Evolutionary conservation across 2,329 filamentous ascomycete genomes (phyloP).

Genomic region (Aspergillus puulaauensis): DNA sequence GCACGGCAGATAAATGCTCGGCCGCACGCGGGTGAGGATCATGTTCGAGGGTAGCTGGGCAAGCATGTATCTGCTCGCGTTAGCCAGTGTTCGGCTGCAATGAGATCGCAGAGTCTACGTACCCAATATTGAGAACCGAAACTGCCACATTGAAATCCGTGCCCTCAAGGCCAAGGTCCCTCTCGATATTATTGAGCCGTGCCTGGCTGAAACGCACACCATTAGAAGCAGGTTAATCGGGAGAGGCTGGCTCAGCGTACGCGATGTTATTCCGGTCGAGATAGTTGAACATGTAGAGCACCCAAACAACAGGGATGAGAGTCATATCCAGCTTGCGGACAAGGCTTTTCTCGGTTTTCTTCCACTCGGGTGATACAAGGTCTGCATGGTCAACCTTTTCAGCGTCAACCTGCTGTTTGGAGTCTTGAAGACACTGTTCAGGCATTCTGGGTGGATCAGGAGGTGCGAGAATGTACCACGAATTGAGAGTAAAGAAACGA

Average conservation of each 20-base stretch:
- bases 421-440: neutral
- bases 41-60: neutral
- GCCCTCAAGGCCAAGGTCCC: neutral
- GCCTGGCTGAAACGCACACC: neutral
- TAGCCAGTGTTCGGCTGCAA: neutral
- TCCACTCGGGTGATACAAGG: neutral
- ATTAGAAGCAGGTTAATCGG: neutral
- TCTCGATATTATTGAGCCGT: neutral
- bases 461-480: neutral
- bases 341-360: neutral
- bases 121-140: neutral
- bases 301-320: neutral
- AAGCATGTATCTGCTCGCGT: neutral
- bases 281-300: neutral
- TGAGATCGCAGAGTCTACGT: neutral
- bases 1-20: neutral
- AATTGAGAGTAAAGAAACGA: too few relatives aligned
- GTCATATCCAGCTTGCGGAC: neutral
- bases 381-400: neutral
- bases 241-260: neutral
- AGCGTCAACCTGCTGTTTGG: neutral
- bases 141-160: neutral
- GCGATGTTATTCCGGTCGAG: neutral
- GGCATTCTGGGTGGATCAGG: neutral
- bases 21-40: neutral